Conservation (phyloP, 305 asterid species). For the Nicotiana rustica region DNA sequence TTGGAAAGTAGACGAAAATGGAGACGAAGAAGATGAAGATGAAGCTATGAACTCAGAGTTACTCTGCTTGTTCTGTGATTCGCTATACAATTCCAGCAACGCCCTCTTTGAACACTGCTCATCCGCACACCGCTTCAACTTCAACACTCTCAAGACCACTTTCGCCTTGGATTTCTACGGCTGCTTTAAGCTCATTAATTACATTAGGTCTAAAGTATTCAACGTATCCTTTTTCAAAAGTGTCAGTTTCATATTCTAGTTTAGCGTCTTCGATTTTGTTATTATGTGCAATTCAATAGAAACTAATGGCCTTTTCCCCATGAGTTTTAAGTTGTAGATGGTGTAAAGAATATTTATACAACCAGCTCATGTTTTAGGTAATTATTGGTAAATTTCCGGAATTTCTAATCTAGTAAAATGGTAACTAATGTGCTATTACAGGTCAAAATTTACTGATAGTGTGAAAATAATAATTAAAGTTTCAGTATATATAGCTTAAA, state of each 20-base stretch:
- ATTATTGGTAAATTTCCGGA: not conserved
- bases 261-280: not conserved
- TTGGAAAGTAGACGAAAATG: slow-evolving; percentile 53
- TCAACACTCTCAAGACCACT: slow-evolving; percentile 56
- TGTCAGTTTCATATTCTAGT: not conserved
- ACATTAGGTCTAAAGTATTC: slow-evolving; percentile 79
- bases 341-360: not conserved
- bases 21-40: slow-evolving; percentile 43
- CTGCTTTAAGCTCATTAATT: slow-evolving; percentile 85
- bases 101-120: slow-evolving; percentile 77
- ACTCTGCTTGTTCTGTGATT: slow-evolving; percentile 81
- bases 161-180: slow-evolving; percentile 75
- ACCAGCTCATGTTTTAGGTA: not conserved
- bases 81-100: slow-evolving; percentile 49
- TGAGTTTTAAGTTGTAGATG: not conserved
- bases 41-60: slow-evolving; percentile 43
- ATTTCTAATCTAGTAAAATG: not conserved
- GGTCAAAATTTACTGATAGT: no score
- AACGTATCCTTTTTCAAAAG: not conserved
- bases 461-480: no score
- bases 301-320: not conserved
- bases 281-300: not conserved
- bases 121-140: slow-evolving; percentile 66
- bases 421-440: not conserved
- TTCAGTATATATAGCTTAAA: not conserved